Base-by-base conservation (phyloP, 495 filamentous ascomycete species). In the Aspergillus ostianus region DNA sequence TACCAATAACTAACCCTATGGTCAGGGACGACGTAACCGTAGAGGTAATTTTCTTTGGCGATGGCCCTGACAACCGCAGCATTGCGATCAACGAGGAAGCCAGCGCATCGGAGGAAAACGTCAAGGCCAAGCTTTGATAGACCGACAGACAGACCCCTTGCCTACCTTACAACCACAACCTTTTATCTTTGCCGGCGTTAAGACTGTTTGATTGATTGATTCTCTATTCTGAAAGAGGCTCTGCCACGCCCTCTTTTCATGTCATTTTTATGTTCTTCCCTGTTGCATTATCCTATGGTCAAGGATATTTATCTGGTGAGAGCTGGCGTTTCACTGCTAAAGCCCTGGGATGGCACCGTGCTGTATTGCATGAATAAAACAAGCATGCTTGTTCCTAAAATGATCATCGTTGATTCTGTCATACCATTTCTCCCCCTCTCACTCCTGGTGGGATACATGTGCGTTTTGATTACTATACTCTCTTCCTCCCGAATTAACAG, bases 11-110 rank as follows among this genome's bases (percentile, higher is more conserved):
- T 47, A 48, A 20, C 5, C 17, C 1, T 30, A 3, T 55, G 21
- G 26, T 17, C 62, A 91, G 90, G 57, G 94, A 98, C 70, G 94
- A 98, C 73, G 78, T 98, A 49, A 98, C 94, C 0, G 95, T 98
- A 26, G 92, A 98, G 75, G 94, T 98, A 47, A 95, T 98, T 69
- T 98, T 98, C 83, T 98, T 98, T 67, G 94, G 94, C 45, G 83
- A 96, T 47, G 84, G 87, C 21, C 65, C 73, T n/a, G 84, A 90
- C 58, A 85, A 80, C 60, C 90, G 92, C 20, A 86, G 88, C 56
- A 86, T 98, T 4, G 81, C 87, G 5, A 70, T 93, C 36, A 98
- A 97, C 74, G 75, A 86, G 64, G 94, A 97, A 67, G 94, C 93
- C 3, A 95, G 86, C 56, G 91, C 90, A 32, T 68, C 81, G 5